Base-by-base conservation (phyloP, 179 eudicot species). In the Nepenthes alata region DNA sequence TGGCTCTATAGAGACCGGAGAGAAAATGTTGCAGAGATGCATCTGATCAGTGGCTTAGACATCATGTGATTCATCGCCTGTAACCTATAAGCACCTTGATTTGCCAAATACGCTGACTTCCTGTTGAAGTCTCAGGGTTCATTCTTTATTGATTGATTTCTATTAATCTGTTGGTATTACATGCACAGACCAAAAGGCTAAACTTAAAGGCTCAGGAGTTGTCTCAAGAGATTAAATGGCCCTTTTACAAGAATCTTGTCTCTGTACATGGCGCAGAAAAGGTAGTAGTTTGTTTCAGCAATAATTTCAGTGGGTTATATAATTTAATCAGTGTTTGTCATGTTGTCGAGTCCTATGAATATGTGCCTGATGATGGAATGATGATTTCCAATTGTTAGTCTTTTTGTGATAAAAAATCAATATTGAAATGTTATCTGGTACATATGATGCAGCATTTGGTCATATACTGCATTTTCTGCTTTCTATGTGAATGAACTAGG, bases 221-320 rank as follows among this genome's bases (percentile, higher is more conserved):
- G 45, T 84, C 83, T 53, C 80, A 77, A 67, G 76, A 81, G 63
- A 60, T 86, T 50, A 80, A 78, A 8, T 91, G 95, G 91, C 91
- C 91, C 38, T 73, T 84, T 60, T 91, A 79, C 78, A 62, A 48
- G 72, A 83, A 75, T 67, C 68, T 91, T 41, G 59, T 58, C 16
- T 35, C 38, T 57, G 56, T 62, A 58, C 62, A 67, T 36, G 63
- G 53, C 55, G 37, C 48, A 9, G 73, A 63, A 67, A 73, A 75
- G 84, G 86, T 80, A 72, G 13, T 6, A 35, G 41, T 57, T 53
- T 57, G 34, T 13, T 12, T 49, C 53, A 0, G 4, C 55, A 52
- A 15, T 7, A 52, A 25, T 52, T n/a, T 52, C 55, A 52, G 6
- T 12, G 16, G 55, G 4, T 52, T 14, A n/a, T 52, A 3, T 52